Conservation (phyloP, 805 yeast genomes). For the Starmerella stigmatis region DNA sequence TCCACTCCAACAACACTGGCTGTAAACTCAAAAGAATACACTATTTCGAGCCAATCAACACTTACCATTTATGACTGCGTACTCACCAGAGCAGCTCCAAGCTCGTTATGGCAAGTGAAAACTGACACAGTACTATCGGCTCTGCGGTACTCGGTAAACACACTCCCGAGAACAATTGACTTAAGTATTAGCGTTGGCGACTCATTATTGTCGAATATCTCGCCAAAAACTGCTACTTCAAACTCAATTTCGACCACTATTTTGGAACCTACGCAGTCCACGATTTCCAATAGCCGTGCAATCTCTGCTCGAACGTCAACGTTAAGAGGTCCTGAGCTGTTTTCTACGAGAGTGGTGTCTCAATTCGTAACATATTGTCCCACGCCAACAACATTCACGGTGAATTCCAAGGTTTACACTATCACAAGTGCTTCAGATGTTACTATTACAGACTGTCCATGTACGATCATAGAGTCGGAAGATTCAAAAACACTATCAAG, state of each 20-base stretch:
- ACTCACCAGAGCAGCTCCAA: not conserved
- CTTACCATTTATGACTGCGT: not conserved
- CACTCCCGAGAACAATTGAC: too few relatives aligned
- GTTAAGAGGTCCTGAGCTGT: too few relatives aligned
- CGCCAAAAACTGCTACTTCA: not conserved
- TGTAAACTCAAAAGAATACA: not conserved
- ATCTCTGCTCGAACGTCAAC: too few relatives aligned
- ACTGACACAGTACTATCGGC: too few relatives aligned
- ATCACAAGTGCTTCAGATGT: not conserved
- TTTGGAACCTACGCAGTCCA: too few relatives aligned
- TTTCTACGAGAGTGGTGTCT: not conserved
- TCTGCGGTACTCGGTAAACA: too few relatives aligned
- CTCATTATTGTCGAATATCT: too few relatives aligned
- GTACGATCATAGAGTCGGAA: not conserved
- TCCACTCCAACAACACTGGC: not conserved
- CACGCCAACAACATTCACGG: not conserved
- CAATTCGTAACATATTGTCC: not conserved
- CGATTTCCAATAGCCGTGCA: too few relatives aligned
- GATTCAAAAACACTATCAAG: not conserved
- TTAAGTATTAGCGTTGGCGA: too few relatives aligned
- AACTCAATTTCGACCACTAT: not conserved
- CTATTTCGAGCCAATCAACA: not conserved
- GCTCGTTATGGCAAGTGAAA: not conserved
- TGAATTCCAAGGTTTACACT: not conserved
- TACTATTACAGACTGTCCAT: not conserved